These are phyloP conservation scores for Stylosanthes scabra DNA, from an alignment of 331 rosid species.

Conservation along the genomic window DNA sequence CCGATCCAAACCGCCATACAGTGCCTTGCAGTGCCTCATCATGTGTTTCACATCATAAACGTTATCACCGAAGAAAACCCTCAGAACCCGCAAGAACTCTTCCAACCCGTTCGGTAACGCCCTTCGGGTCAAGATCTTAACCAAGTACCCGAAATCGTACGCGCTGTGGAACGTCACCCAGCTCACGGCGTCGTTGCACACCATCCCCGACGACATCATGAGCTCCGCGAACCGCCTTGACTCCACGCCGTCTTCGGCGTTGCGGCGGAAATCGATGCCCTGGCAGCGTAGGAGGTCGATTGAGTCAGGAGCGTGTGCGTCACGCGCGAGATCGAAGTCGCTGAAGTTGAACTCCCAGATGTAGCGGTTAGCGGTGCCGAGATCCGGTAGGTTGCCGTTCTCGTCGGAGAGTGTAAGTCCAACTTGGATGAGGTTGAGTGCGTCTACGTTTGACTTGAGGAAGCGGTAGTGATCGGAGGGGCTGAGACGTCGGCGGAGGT, in stretches of 20 bases:
- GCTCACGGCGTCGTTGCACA: slow-evolving; percentile 59
- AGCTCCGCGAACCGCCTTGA: slow-evolving; percentile 58
- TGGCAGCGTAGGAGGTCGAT: slow-evolving; percentile 68
- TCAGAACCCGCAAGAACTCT: slow-evolving; percentile 47
- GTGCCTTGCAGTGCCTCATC: slow-evolving; percentile 64
- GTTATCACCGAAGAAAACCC: slow-evolving; percentile 55
- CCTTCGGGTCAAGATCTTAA: slow-evolving; percentile 68
- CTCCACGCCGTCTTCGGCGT: slow-evolving; percentile 50
- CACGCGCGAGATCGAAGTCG: slow-evolving; percentile 64
- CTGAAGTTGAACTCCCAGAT: slow-evolving; percentile 84
- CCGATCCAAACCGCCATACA: slow-evolving; percentile 80
- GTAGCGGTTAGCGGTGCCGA: slow-evolving; percentile 41
- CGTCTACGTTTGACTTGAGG: slow-evolving; percentile 78
- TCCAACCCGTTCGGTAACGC: slow-evolving; percentile 50
- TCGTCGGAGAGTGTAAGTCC: slow-evolving; percentile 77
- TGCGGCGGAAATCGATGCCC: slow-evolving; percentile 68
- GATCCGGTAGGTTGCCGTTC: slow-evolving; percentile 67
- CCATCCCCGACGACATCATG: slow-evolving; percentile 65
- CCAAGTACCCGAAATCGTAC: slow-evolving; percentile 77
- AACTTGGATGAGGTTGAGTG: slow-evolving; percentile 71
- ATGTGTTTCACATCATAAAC: slow-evolving; percentile 78
- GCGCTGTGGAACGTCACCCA: slow-evolving; percentile 94
- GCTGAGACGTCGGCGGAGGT: slow-evolving; percentile 21
- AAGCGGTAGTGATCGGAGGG: slow-evolving; percentile 70
- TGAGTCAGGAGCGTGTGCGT: slow-evolving; percentile 61